A percentile compares a stretch with the other conserved stretches of the same genome.
Conservation (phyloP, 345 rosid species). For the Microthlaspi erraticum region DNA sequence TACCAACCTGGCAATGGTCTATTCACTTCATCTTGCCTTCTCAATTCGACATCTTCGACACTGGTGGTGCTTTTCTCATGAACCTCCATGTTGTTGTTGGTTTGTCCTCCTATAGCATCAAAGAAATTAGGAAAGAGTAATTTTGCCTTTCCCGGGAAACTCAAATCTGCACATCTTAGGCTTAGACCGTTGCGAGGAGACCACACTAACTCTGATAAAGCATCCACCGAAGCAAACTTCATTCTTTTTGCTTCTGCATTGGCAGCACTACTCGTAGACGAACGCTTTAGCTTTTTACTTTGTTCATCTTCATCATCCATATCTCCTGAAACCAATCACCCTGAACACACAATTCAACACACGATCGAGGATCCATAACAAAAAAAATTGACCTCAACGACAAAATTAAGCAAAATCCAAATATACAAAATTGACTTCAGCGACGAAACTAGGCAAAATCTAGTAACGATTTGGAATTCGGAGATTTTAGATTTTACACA, state of each 20-base stretch:
- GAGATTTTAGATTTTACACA: background rate
- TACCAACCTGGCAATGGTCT: conserved; percentile 37
- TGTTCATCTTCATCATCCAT: conserved; percentile 59
- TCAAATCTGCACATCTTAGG: conserved; percentile 74
- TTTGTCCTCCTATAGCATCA: conserved; percentile 56
- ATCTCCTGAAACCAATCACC: conserved; percentile 43
- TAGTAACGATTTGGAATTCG: background rate
- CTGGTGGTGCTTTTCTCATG: conserved; percentile 42
- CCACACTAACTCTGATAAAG: conserved; percentile 89
- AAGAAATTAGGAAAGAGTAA: conserved; percentile 45
- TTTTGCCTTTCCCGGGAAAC: conserved; percentile 51
- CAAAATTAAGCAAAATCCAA: background rate
- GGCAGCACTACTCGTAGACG: conserved; percentile 53
- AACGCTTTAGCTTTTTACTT: conserved; percentile 40
- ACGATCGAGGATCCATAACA: too few species aligned
- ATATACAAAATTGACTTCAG: background rate
- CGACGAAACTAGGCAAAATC: background rate
- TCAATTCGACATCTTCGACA: conserved; percentile 33
- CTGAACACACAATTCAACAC: conserved; percentile 17
- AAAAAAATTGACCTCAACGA: too few species aligned
- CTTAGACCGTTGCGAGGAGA: conserved; percentile 80
- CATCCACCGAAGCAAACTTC: conserved; percentile 60
- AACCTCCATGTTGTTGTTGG: conserved; percentile 40
- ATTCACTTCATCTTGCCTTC: conserved; percentile 39
- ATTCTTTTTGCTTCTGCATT: conserved; percentile 61